Evolutionary conservation across 2,329 filamentous ascomycete genomes (phyloP), one percentile per base, ranked within the genome.

Genomic region (Penicillium sp.): DNA sequence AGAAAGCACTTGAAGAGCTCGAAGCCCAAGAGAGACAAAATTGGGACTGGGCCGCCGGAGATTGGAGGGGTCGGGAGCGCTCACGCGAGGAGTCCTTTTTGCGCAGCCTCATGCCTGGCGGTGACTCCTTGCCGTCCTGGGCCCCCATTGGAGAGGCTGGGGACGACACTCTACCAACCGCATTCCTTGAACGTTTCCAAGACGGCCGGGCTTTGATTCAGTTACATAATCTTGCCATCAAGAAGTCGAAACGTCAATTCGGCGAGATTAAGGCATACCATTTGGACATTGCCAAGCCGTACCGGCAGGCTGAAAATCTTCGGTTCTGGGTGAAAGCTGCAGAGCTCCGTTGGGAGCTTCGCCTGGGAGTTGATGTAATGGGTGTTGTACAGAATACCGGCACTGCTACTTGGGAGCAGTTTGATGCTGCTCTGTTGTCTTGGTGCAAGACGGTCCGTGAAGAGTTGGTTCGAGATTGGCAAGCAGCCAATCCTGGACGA

Each of bases 271-370:
- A 91, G 54, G 83, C 84, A 9, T 97, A 89, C 73, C 94, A 97
- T 72, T 87, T 86, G n/a, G 92, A 99, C 72, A 93, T 94, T 9
- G 87, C 86, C 56, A 97, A 97, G 75, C 94, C 94, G 0, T 99
- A 99, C 72, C 88, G 94, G 46, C 88, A 88, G 59, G 91, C 92
- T 3, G 94, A 99, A 65, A 99, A 99, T 71, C 81, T 99, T 58
- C 86, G 92, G 39, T 99, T 89, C 79, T 99, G 94, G 93, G 84
- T 90, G 75, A 99, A 99, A 78, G 94, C 93, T 1, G 92, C 92
- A 7, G 92, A 99, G 76, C 81, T 97, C 55, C 86, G 94, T 52
- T 99, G 93, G 87, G 94, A 97, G 75, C 84, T 92, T 38, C 83
- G 89, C 63, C 80, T 97, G 48, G 85, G 88, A 59, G 82, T 96